phyloP scores from a whole-genome alignment of 2,329 filamentous ascomycete genomes.

The Colletotrichum noveboracense region DNA sequence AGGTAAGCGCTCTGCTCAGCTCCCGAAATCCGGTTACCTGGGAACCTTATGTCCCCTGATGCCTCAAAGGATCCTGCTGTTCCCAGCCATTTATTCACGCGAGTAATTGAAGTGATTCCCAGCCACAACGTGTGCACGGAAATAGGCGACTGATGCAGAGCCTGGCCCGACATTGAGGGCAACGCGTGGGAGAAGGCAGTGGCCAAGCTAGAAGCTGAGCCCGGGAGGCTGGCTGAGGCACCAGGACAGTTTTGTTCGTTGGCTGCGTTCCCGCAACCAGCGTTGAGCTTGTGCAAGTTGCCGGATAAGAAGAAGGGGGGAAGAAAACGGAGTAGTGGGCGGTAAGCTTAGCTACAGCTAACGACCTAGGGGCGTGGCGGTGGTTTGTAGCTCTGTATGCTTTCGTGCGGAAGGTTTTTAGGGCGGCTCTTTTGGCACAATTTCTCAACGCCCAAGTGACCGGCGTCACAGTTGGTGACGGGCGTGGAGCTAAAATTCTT shows the following conservation, averaged over 20 bases:
- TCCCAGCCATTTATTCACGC: neutral
- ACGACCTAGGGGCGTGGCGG: constrained; percentile 6
- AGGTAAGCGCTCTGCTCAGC: neutral
- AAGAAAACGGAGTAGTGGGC: neutral
- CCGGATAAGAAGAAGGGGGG: constrained; percentile 2
- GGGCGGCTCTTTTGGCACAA: neutral
- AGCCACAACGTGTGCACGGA: constrained; percentile 7
- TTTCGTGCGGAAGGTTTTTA: neutral
- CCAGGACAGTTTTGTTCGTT: neutral
- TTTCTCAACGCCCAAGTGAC: neutral
- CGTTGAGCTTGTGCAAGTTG: neutral
- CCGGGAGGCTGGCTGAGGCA: constrained; percentile 2
- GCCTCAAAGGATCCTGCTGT: constrained; percentile 1
- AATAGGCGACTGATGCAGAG: neutral
- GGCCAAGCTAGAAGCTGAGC: neutral
- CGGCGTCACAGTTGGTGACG: neutral
- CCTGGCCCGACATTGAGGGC: neutral
- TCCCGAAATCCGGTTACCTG: neutral
- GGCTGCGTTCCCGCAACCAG: neutral
- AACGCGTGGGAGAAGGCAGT: neutral
- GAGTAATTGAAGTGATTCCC: neutral
- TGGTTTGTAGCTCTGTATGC: neutral
- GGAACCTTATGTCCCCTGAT: neutral
- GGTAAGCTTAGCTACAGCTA: neutral
- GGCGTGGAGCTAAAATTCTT: neutral